A percentile compares a stretch with the other conserved stretches of the same genome.
These are phyloP conservation scores for Exophiala aquamarina DNA, from an alignment of 2,329 filamentous ascomycete genomes.

Conservation along the genomic window DNA sequence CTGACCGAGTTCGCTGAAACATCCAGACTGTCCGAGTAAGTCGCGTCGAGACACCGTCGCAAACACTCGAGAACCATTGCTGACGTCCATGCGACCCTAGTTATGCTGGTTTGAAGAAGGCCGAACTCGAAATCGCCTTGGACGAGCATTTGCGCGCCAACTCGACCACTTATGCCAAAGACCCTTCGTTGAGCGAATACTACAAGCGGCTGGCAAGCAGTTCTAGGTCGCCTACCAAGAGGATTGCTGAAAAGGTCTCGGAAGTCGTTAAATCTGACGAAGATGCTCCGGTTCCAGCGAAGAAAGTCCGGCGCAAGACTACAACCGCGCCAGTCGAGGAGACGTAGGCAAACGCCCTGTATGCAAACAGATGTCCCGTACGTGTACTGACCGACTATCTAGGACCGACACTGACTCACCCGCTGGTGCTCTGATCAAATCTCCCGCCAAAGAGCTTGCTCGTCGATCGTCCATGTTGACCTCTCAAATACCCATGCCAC, in stretches of 20 bases:
- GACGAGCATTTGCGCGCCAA: slow-evolving; percentile 73
- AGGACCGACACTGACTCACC: slow-evolving; percentile 23
- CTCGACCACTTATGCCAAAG: slow-evolving; percentile 61
- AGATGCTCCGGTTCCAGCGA: slow-evolving; percentile 35
- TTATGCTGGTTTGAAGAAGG: slow-evolving; percentile 24
- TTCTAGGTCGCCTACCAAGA: slow-evolving; percentile 62
- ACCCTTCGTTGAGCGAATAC: slow-evolving; percentile 70
- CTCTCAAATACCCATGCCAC: slow-evolving; percentile 69
- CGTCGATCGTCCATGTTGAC: slow-evolving; percentile 43
- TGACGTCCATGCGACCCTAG: slow-evolving; percentile 26
- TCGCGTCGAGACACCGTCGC: slow-evolving; percentile 30
- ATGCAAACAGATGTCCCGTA: no score
- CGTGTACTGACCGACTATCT: no score
- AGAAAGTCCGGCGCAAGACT: slow-evolving; percentile 27
- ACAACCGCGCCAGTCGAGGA: slow-evolving; percentile 33
- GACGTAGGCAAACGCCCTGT: slow-evolving; percentile 37
- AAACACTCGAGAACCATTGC: slow-evolving; percentile 15
- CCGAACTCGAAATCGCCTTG: slow-evolving; percentile 65
- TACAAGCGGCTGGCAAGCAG: slow-evolving; percentile 65
- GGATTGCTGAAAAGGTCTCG: slow-evolving; percentile 35
- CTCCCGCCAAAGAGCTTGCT: slow-evolving; percentile 39
- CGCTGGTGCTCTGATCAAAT: slow-evolving; percentile 20
- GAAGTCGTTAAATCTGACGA: slow-evolving; percentile 40
- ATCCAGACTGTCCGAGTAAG: slow-evolving; percentile 61
- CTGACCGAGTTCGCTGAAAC: slow-evolving; percentile 71